Evolutionary conservation across 208 protist species (phyloP).

Genomic region (Naegleria fowleri): DNA sequence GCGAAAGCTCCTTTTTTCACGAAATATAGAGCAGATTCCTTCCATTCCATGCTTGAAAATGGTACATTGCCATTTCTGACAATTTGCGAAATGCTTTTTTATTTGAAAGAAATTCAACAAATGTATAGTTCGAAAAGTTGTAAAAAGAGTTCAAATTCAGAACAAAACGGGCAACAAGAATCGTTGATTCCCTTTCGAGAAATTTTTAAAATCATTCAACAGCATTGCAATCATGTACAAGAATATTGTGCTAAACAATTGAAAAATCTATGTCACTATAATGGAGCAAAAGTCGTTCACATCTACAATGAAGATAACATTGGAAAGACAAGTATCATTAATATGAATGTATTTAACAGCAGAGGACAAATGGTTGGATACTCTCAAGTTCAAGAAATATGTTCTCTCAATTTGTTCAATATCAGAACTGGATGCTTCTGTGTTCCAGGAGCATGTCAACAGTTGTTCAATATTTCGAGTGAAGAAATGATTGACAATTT

Average conservation of each 20-base stretch:
- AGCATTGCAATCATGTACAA: not conserved
- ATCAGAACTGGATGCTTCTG: constrained; percentile 19
- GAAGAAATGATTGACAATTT: not conserved
- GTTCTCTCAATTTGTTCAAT: not conserved
- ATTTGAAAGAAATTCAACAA: not conserved
- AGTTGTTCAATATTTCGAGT: not conserved
- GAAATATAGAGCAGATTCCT: not conserved
- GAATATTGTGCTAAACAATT: not conserved
- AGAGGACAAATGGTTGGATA: not conserved
- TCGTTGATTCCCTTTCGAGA: not conserved
- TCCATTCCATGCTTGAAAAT: constrained; percentile 45
- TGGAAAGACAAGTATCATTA: not conserved
- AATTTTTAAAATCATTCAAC: not conserved
- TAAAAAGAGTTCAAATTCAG: not conserved
- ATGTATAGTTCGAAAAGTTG: not conserved
- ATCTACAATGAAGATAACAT: not conserved
- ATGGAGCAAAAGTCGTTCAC: not conserved
- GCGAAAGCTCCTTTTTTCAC: constrained; percentile 31
- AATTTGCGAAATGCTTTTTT: not conserved
- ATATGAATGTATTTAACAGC: not conserved
- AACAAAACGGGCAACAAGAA: not conserved
- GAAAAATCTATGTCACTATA: not conserved
- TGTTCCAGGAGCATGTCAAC: constrained; percentile 20
- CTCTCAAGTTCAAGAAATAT: not conserved
- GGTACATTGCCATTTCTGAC: constrained; percentile 51